phyloP scores from a whole-genome alignment of 2,329 filamentous ascomycete genomes.

The Claviceps pazoutovae region DNA sequence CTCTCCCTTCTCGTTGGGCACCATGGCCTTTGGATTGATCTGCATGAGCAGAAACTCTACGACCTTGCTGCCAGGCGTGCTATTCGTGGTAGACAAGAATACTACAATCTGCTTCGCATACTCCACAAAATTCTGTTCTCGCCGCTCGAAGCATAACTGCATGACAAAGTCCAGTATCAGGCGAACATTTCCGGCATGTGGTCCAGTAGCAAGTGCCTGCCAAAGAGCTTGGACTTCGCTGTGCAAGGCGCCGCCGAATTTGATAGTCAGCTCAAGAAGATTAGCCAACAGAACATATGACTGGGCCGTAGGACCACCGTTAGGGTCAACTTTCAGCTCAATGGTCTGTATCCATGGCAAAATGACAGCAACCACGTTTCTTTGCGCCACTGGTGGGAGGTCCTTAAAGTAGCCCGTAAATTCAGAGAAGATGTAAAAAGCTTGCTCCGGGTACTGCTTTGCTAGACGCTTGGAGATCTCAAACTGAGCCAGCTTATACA shows the following conservation, averaged over 20 bases:
- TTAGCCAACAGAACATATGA: slow-evolving; percentile 95
- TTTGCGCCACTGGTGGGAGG: slow-evolving; percentile 66
- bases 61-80: slow-evolving; percentile 69
- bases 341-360: slow-evolving; percentile 93
- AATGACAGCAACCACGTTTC: slow-evolving; percentile 88
- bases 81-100: slow-evolving; percentile 70
- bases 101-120: slow-evolving; percentile 98
- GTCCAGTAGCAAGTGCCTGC: slow-evolving; percentile 89
- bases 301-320: slow-evolving; percentile 75
- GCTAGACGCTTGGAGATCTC: slow-evolving; percentile 86
- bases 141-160: slow-evolving; percentile 75
- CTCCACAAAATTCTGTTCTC: slow-evolving; percentile 96
- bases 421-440: slow-evolving; percentile 90
- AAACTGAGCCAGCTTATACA: slow-evolving; percentile 95
- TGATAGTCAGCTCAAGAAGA: slow-evolving; percentile 89
- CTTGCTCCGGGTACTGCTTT: slow-evolving; percentile 75
- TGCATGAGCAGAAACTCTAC: slow-evolving; percentile 88
- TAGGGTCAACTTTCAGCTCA: slow-evolving; percentile 81
- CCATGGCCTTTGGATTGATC: slow-evolving; percentile 92
- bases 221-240: slow-evolving; percentile 96
- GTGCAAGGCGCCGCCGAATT: slow-evolving; percentile 73
- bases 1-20: slow-evolving; percentile 70
- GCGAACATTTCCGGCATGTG: slow-evolving; percentile 85
- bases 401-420: slow-evolving; percentile 90
- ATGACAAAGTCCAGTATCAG: slow-evolving; percentile 95